These are phyloP conservation scores for Boletus patriciae DNA, from an alignment of 768 basidiomycete species.

Conservation along the genomic window DNA sequence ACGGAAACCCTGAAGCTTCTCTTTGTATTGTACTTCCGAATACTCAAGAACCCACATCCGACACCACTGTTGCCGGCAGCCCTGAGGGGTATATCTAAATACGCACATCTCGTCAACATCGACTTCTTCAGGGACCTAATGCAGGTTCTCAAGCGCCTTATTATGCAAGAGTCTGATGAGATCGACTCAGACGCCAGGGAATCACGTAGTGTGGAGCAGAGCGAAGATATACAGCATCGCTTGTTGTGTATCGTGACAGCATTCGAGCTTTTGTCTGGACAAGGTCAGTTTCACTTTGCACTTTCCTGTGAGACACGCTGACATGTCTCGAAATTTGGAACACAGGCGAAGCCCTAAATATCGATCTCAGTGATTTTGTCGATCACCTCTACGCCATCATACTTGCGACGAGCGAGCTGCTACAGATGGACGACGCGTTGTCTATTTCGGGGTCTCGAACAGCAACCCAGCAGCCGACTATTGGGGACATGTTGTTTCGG, in stretches of 20 bases:
- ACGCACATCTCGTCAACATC: conserved; percentile 94
- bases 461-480: conserved; percentile 34
- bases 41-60: conserved; percentile 81
- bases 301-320: conserved; percentile 9
- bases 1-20: conserved; percentile 97
- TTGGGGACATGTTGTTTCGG: conserved; percentile 80
- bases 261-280: conserved; percentile 95
- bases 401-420: conserved; percentile 65
- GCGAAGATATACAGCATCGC: conserved; percentile 51
- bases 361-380: conserved; percentile 90
- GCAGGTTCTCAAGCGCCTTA: conserved; percentile 76
- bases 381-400: conserved; percentile 81
- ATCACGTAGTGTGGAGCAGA: conserved; percentile 34
- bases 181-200: conserved; percentile 40
- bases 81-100: conserved; percentile 88
- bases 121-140: conserved; percentile 98
- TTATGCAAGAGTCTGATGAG: conserved; percentile 50
- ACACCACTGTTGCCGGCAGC: conserved; percentile 83
- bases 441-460: conserved; percentile 27
- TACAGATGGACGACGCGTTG: conserved; percentile 59
- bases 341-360: conserved; percentile 92
- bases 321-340: background rate
- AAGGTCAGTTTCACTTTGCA: conserved; percentile 54
- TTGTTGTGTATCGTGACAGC: conserved; percentile 91
- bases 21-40: conserved; percentile 95